phyloP scores from a whole-genome alignment of 2,329 filamentous ascomycete species.

The Penicillium paneum region DNA sequence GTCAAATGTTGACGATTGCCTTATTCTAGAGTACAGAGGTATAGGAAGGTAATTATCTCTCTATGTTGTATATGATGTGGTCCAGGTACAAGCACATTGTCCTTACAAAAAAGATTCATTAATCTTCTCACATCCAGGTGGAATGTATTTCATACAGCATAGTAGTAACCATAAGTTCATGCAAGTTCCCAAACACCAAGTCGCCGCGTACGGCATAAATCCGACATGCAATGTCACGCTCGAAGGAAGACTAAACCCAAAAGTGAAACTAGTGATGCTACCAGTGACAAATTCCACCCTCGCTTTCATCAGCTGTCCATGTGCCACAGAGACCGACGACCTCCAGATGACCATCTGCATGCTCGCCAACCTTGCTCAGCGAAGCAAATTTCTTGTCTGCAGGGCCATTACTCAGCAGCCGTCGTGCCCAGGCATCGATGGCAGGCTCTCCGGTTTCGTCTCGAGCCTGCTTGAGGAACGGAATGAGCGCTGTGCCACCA shows the following conservation, averaged over 20 bases:
- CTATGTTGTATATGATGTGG: too few relatives aligned
- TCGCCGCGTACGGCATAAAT: background rate
- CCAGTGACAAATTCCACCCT: conserved; percentile 59
- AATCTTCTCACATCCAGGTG: background rate
- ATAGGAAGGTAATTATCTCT: too few relatives aligned
- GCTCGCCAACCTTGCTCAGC: conserved; percentile 53
- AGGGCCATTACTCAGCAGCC: conserved; percentile 55
- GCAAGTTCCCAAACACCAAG: background rate
- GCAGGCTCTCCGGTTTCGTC: conserved; percentile 95
- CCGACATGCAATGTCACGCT: conserved; percentile 19
- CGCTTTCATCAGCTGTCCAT: conserved; percentile 86
- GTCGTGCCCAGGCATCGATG: conserved; percentile 63
- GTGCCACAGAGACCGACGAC: conserved; percentile 73
- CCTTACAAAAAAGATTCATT: background rate
- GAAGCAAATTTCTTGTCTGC: conserved; percentile 37
- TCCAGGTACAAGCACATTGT: background rate
- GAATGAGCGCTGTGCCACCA: conserved; percentile 88
- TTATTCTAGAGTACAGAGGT: too few relatives aligned
- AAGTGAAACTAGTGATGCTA: conserved; percentile 23
- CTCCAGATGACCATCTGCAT: conserved; percentile 54
- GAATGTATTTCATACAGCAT: background rate
- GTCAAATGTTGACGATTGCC: too few relatives aligned
- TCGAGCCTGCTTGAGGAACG: conserved; percentile 92
- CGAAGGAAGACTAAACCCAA: conserved; percentile 1
- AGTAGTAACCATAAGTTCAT: background rate